These are phyloP conservation scores for Pezizomycotina sp. DNA, from an alignment of 2,329 filamentous ascomycete species.

Conservation along the genomic window DNA sequence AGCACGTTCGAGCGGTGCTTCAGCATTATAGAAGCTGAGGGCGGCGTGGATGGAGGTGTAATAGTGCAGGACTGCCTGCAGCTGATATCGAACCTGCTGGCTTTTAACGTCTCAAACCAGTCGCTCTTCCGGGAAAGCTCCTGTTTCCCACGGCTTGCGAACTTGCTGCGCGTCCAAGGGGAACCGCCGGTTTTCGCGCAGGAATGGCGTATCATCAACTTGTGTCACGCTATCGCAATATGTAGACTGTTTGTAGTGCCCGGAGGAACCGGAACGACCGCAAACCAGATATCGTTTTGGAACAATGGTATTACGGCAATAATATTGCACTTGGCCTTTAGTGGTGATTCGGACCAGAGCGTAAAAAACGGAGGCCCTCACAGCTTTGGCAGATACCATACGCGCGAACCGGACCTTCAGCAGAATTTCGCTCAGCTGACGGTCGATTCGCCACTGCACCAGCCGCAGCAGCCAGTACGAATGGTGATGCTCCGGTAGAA, in stretches of 20 bases:
- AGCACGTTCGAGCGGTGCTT: constrained; percentile 84
- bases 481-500: too few relatives aligned
- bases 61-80: constrained; percentile 87
- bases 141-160: constrained; percentile 54
- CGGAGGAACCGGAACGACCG: constrained; percentile 61
- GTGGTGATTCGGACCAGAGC: too few relatives aligned
- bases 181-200: constrained; percentile 58
- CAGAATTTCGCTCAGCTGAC: constrained; percentile 78
- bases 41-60: constrained; percentile 69
- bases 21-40: constrained; percentile 63
- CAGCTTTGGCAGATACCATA: constrained; percentile 77
- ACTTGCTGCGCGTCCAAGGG: constrained; percentile 46
- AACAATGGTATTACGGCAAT: constrained; percentile 58
- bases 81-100: constrained; percentile 72
- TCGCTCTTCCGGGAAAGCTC: constrained; percentile 84
- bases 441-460: constrained; percentile 38
- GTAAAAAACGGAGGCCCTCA: constrained; percentile 46
- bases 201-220: constrained; percentile 68
- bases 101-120: constrained; percentile 80
- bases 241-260: constrained; percentile 68
- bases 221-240: constrained; percentile 77
- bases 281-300: constrained; percentile 46
- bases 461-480: too few relatives aligned
- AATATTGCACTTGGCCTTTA: constrained; percentile 72
- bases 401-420: constrained; percentile 61